Percentiles rank a stretch among this genome's conserved stretches.
Evolutionary conservation across 805 yeast species (phyloP).

Genomic region (Teunomyces kruisii): DNA sequence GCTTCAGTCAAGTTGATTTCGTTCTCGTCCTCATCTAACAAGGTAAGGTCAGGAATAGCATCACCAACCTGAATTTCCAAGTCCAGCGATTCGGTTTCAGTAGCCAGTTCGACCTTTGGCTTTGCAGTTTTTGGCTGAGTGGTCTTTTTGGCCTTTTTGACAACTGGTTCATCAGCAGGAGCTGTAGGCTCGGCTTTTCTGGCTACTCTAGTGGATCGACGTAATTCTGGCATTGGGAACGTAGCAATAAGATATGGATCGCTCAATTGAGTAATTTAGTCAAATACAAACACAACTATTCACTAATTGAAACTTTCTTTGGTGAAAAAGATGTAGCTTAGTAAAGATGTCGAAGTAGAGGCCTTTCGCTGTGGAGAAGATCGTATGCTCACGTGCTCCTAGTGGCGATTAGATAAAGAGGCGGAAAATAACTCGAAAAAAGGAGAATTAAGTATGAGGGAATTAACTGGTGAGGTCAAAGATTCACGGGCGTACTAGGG

Average conservation of each 20-base stretch:
- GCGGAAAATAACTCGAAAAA: neutral
- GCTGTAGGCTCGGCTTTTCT: slow-evolving; percentile 13
- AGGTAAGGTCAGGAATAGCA: slow-evolving; percentile 59
- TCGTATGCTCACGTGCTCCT: neutral
- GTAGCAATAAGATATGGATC: neutral
- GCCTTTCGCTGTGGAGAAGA: neutral
- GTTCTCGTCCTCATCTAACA: slow-evolving; percentile 70
- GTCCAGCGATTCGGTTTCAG: neutral
- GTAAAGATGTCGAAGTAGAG: neutral
- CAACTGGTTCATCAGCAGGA: slow-evolving; percentile 12
- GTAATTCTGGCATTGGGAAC: slow-evolving; percentile 33
- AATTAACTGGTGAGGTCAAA: neutral
- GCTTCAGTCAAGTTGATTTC: slow-evolving; percentile 36
- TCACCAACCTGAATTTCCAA: slow-evolving; percentile 54
- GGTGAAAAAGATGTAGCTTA: neutral
- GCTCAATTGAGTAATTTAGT: neutral
- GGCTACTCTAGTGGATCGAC: slow-evolving; percentile 36
- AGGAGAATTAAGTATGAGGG: neutral
- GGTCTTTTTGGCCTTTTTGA: slow-evolving; percentile 9
- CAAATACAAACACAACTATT: neutral
- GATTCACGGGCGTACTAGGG: too few relatives aligned
- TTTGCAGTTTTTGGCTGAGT: slow-evolving; percentile 4
- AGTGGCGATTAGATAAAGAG: neutral
- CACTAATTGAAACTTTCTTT: neutral
- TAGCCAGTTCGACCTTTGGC: neutral